A percentile compares a stretch with the other conserved stretches of the same genome.
These are phyloP conservation scores for Exserohilum turcica DNA, from an alignment of 2,329 filamentous ascomycete genomes.

Conservation along the genomic window DNA sequence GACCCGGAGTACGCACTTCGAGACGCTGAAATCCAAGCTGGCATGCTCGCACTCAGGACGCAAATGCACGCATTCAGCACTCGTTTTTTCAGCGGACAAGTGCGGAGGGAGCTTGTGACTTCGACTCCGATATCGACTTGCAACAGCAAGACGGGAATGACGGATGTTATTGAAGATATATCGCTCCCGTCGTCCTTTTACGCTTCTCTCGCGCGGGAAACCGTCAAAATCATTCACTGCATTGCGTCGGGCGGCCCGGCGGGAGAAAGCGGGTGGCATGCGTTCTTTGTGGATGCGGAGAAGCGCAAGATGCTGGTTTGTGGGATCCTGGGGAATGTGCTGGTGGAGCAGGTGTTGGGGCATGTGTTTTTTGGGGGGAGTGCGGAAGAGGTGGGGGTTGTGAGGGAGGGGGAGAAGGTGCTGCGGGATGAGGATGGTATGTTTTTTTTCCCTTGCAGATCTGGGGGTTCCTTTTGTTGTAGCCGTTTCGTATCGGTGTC, in stretches of 20 bases:
- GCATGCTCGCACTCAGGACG: conserved; percentile 20
- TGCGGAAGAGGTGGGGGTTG: conserved; percentile 1
- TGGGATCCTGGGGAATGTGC: conserved; percentile 37
- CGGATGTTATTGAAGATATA: not conserved
- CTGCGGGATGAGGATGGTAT: conserved; percentile 30
- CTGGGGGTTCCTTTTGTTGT: no score
- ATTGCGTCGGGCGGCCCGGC: conserved; percentile 34
- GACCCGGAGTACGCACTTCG: conserved; percentile 33
- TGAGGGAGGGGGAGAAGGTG: conserved; percentile 13
- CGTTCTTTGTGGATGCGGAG: conserved; percentile 25
- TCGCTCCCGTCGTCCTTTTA: conserved; percentile 5
- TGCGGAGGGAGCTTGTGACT: conserved; percentile 9
- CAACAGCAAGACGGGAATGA: no score
- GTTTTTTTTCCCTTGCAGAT: no score
- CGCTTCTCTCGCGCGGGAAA: conserved; percentile 16
- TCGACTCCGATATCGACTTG: not conserved
- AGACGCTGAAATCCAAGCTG: conserved; percentile 37
- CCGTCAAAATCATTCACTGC: conserved; percentile 30
- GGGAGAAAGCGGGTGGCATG: conserved; percentile 29
- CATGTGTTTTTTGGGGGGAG: conserved; percentile 33
- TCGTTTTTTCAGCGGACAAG: not conserved
- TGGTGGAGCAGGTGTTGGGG: conserved; percentile 39
- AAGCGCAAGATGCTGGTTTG: conserved; percentile 31
- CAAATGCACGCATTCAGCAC: conserved; percentile 11
- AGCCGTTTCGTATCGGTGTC: no score